These are phyloP conservation scores for Wallemia ichthyophaga DNA, from an alignment of 1,284 basidiomycete genomes.

Conservation along the genomic window DNA sequence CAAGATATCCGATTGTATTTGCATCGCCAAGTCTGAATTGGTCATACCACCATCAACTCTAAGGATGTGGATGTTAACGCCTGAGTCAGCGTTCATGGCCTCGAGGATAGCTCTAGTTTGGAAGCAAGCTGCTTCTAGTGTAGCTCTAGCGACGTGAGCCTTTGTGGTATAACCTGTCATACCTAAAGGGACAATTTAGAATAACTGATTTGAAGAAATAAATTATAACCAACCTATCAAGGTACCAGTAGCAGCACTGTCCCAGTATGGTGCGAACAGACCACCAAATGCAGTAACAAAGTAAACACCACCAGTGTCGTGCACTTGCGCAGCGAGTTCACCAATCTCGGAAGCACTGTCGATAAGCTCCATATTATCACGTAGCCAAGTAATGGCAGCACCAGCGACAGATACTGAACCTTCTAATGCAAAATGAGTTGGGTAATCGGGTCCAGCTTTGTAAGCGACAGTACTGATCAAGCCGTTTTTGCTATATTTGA, in stretches of 20 bases:
- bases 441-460: conserved; percentile 45
- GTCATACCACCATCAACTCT: conserved; percentile 48
- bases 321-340: conserved; percentile 41
- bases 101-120: conserved; percentile 84
- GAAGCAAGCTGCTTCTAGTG: conserved; percentile 47
- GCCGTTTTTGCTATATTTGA: conserved; percentile 59
- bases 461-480: conserved; percentile 83
- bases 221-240: conserved; percentile 31
- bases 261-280: conserved; percentile 75
- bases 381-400: conserved; percentile 78
- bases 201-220: not conserved
- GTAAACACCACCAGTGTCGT: conserved; percentile 70
- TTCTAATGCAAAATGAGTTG: conserved; percentile 74
- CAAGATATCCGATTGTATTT: conserved; percentile 67
- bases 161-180: conserved; percentile 77
- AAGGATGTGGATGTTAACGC: conserved; percentile 37
- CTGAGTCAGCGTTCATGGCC: conserved; percentile 64
- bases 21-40: conserved; percentile 40
- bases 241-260: conserved; percentile 48
- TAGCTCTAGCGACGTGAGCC: conserved; percentile 73
- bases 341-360: conserved; percentile 56
- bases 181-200: conserved; percentile 17
- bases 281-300: conserved; percentile 93
- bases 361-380: conserved; percentile 68
- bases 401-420: conserved; percentile 87